Conservation (phyloP, 305 asterid species). For the Solanum hybrid region DNA sequence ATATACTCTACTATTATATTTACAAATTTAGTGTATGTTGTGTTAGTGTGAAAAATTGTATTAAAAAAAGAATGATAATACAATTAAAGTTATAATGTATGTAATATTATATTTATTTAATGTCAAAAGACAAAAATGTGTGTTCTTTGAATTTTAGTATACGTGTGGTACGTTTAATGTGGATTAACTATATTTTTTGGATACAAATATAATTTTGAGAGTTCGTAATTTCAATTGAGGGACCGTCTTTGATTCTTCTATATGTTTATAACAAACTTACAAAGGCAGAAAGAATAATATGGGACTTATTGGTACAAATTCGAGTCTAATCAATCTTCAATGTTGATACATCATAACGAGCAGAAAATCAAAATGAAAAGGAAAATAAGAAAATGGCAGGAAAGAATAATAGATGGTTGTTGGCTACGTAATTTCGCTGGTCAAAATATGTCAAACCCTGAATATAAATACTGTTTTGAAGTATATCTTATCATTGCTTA, state of each 20-base stretch:
- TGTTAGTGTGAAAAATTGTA: background rate
- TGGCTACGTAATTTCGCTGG: background rate
- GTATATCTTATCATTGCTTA: background rate
- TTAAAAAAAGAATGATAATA: too few species aligned
- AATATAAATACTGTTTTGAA: background rate
- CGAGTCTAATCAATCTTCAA: rapidly evolving
- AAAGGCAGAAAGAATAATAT: background rate
- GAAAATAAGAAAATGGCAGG: background rate
- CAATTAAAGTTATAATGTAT: too few species aligned
- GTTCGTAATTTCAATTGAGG: background rate
- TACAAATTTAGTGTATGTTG: background rate
- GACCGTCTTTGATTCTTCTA: background rate
- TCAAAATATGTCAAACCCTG: background rate
- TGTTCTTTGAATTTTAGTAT: background rate
- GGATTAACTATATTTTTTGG: background rate
- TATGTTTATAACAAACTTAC: background rate
- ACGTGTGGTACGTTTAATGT: background rate
- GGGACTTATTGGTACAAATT: background rate
- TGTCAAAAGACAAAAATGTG: background rate
- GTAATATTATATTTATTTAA: background rate
- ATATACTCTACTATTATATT: too few species aligned
- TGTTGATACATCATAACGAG: rapidly evolving
- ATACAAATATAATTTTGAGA: background rate
- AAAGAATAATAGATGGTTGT: background rate
- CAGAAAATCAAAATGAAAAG: too few species aligned